Percentiles rank a stretch among this genome's conserved stretches.
Evolutionary conservation across 345 rosid species (phyloP).

Genomic region (Camelina neglecta): DNA sequence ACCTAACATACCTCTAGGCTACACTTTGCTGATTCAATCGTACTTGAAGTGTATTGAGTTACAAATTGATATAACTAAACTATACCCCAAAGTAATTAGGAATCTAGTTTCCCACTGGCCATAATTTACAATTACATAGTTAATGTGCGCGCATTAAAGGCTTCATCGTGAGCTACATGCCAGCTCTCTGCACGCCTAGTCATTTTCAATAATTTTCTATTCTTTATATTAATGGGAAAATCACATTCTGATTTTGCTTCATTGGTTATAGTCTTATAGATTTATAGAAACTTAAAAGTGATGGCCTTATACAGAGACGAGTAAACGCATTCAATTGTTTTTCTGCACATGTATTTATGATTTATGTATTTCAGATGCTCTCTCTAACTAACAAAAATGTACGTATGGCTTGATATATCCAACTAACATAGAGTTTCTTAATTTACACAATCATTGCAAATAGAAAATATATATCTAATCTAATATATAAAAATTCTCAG

Average conservation of each 20-base stretch:
- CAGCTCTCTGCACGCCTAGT: conserved; percentile 34
- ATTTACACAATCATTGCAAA: not conserved
- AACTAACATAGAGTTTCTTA: not conserved
- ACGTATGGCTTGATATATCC: not conserved
- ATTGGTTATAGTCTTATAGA: not conserved
- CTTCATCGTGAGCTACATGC: conserved; percentile 24
- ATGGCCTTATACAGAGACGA: not conserved
- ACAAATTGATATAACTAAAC: not conserved
- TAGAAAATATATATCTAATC: not conserved
- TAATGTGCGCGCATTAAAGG: conserved; percentile 30
- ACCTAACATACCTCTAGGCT: not conserved
- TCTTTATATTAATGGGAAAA: not conserved
- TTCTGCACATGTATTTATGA: conserved; percentile 30
- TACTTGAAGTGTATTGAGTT: not conserved
- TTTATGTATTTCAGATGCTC: conserved; percentile 6
- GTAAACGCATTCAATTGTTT: conserved; percentile 21
- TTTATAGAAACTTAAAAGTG: not conserved
- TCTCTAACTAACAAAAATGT: not conserved
- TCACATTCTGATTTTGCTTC: conserved; percentile 17
- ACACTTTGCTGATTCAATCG: not conserved
- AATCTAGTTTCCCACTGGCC: conserved; percentile 3
- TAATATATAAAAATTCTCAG: not conserved
- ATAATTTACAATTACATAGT: not conserved
- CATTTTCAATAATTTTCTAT: conserved; percentile 1
- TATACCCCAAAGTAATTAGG: not conserved